A percentile compares a stretch with the other conserved stretches of the same genome.
Conservation (phyloP, 2,329 filamentous ascomycete species). For the Phyllosticta citrichinensis region DNA sequence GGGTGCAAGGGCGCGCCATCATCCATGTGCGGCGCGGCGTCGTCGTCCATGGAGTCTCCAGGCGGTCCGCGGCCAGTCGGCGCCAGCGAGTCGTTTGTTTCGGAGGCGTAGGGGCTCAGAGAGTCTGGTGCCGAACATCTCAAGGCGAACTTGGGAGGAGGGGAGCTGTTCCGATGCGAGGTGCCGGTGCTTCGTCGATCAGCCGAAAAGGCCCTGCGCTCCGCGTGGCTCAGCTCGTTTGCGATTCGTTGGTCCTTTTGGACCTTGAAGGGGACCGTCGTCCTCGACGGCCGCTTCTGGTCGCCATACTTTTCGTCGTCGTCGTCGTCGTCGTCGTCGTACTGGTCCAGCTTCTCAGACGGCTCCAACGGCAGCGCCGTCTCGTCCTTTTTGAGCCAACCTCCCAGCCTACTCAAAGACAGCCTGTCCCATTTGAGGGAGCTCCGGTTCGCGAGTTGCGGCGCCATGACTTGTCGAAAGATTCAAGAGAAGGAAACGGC, state of each 20-base stretch:
- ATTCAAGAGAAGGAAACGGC: neutral
- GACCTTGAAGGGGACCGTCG: conserved; percentile 48
- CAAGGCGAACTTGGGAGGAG: conserved; percentile 26
- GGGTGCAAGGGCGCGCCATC: conserved; percentile 2
- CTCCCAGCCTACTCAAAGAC: conserved; percentile 30
- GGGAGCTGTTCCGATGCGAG: conserved; percentile 34
- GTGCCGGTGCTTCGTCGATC: conserved; percentile 32
- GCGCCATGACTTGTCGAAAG: neutral
- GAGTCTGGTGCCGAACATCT: conserved; percentile 31
- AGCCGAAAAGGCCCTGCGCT: conserved; percentile 55
- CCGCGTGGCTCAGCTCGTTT: conserved; percentile 51
- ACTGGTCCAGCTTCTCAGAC: conserved; percentile 12
- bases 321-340: conserved; percentile 17
- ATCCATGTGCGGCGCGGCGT: conserved; percentile 20
- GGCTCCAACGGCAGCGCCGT: conserved; percentile 17
- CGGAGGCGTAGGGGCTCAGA: conserved; percentile 19
- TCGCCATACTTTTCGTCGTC: conserved; percentile 11
- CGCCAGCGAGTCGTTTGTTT: conserved; percentile 10
- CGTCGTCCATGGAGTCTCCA: conserved; percentile 19
- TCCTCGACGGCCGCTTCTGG: conserved; percentile 33
- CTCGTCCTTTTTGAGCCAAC: conserved; percentile 31
- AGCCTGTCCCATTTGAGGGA: conserved; percentile 27
- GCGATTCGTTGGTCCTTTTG: neutral
- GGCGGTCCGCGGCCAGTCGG: neutral
- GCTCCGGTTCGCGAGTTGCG: neutral